phyloP scores from a whole-genome alignment of 2,329 filamentous ascomycete genomes.

The Colletotrichum melonis region DNA sequence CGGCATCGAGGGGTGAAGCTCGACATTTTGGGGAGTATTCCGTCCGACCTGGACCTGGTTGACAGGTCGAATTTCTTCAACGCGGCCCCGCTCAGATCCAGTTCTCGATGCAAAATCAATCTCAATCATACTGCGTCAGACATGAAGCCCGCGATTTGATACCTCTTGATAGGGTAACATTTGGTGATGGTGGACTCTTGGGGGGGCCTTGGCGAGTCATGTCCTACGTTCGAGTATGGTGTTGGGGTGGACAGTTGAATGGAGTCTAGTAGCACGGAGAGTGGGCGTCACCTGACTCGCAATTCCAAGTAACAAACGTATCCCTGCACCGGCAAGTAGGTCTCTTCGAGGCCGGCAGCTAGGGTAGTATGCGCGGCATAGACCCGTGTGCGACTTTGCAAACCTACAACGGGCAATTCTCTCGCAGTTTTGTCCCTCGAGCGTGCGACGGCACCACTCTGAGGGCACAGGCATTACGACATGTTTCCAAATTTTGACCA shows the following conservation, averaged over 20 bases:
- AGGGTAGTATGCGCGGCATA: too few species aligned
- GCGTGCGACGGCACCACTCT: too few species aligned
- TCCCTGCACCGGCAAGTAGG: not conserved
- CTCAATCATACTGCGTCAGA: not conserved
- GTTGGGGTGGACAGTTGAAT: not conserved
- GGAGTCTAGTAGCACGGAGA: not conserved
- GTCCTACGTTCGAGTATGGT: not conserved
- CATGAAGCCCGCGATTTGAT: not conserved
- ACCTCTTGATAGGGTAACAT: slow-evolving; percentile 2
- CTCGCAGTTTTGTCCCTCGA: too few species aligned
- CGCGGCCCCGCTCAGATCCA: not conserved
- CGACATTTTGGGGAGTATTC: too few species aligned
- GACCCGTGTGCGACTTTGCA: too few species aligned
- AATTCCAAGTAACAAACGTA: not conserved
- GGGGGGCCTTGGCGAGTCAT: not conserved
- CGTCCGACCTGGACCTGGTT: too few species aligned
- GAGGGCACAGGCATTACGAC: not conserved
- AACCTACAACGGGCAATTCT: too few species aligned
- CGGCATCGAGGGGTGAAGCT: not conserved
- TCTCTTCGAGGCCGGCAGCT: too few species aligned
- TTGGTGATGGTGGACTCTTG: not conserved
- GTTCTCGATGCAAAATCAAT: not conserved
- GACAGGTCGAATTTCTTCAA: not conserved
- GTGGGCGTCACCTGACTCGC: slow-evolving; percentile 13
- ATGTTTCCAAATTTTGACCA: not conserved